A percentile compares a stretch with the other conserved stretches of the same genome.
Conservation (phyloP, 2,329 filamentous ascomycete genomes). For the Trichoderma afroharzianum region DNA sequence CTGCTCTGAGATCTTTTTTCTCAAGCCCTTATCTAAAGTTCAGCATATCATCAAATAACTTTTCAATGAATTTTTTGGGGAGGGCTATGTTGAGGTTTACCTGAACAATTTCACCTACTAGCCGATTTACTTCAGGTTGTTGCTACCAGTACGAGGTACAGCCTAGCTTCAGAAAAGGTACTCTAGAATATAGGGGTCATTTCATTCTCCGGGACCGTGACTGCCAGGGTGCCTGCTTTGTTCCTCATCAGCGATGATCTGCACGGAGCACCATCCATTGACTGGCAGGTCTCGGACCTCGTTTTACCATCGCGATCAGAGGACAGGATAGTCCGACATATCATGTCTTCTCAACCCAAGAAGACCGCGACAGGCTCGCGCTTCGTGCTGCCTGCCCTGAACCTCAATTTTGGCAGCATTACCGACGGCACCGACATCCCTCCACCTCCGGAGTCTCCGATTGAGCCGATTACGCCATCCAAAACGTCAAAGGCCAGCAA, state of each 20-base stretch:
- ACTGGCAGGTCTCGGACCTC: slow-evolving; percentile 8
- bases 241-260: slow-evolving; percentile 13
- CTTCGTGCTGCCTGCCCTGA: slow-evolving; percentile 53
- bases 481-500: slow-evolving; percentile 29
- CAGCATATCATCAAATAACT: not conserved
- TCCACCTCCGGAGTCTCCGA: slow-evolving; percentile 53
- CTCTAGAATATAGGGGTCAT: slow-evolving; percentile 11
- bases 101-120: not conserved
- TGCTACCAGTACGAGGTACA: slow-evolving; percentile 9
- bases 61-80: not conserved
- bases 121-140: not conserved
- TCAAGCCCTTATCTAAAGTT: not conserved
- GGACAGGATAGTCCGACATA: not conserved
- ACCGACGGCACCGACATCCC: slow-evolving; percentile 61
- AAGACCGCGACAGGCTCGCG: slow-evolving; percentile 31
- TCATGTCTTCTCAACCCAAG: slow-evolving; percentile 33
- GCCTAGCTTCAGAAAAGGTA: slow-evolving; percentile 7
- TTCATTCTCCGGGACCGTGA: slow-evolving; percentile 6
- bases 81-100: not conserved
- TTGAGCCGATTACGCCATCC: slow-evolving; percentile 46
- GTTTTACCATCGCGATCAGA: not conserved
- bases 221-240: slow-evolving; percentile 10
- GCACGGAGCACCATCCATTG: not conserved
- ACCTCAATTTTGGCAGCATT: slow-evolving; percentile 57
- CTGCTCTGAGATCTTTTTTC: not conserved